Evolutionary conservation across 176 grass and related monocot species (phyloP).

Genomic region (Aegilops tauschii): DNA sequence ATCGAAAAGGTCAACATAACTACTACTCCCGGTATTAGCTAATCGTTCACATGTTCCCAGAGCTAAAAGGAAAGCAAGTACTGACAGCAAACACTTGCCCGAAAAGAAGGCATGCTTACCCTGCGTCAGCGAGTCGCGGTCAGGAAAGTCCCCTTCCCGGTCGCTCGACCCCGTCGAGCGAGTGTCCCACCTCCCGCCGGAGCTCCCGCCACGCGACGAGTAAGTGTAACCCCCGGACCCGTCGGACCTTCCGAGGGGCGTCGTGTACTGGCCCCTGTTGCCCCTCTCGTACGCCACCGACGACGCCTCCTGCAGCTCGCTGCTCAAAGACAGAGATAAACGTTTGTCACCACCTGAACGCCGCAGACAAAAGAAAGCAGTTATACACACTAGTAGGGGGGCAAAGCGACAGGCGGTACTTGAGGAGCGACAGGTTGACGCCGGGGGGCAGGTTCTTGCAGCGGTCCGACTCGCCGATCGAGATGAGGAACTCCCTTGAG

Average conservation of each 20-base stretch:
- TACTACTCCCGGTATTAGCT: background rate
- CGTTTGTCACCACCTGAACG: background rate
- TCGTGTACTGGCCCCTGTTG: constrained; percentile 46
- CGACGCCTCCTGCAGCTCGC: constrained; percentile 58
- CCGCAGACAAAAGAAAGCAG: too few species aligned
- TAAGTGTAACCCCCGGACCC: constrained; percentile 46
- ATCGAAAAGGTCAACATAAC: background rate
- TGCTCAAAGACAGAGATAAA: constrained; percentile 22
- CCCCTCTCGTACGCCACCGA: constrained; percentile 37
- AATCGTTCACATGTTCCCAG: background rate
- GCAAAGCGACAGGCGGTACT: constrained; percentile 23
- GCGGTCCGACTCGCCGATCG: constrained; percentile 46
- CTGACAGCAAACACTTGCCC: background rate
- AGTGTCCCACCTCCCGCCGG: constrained; percentile 73
- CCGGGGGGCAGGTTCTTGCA: constrained; percentile 75
- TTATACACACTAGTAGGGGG: background rate
- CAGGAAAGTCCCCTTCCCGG: constrained; percentile 60
- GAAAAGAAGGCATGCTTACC: constrained; percentile 31
- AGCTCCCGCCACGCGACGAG: constrained; percentile 44
- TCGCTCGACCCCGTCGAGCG: constrained; percentile 68
- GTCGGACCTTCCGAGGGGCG: constrained; percentile 41
- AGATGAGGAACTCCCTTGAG: constrained; percentile 76
- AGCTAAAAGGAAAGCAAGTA: background rate
- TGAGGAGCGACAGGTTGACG: constrained; percentile 56
- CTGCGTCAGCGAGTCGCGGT: constrained; percentile 45